These are phyloP conservation scores for Sclerotinia borealis DNA, from an alignment of 2,329 filamentous ascomycete genomes.

Conservation along the genomic window DNA sequence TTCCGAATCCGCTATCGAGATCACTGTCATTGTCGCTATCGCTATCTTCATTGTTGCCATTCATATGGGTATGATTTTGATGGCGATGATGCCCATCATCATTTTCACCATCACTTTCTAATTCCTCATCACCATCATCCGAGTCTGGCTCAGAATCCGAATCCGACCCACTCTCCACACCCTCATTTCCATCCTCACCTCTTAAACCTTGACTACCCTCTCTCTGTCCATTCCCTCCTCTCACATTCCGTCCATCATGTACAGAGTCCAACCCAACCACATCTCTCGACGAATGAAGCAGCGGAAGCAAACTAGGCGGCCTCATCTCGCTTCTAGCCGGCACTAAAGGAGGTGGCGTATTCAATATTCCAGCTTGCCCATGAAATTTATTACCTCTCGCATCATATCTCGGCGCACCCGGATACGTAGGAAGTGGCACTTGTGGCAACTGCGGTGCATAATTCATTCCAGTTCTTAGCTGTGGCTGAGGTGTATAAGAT, in stretches of 20 bases:
- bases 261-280: background rate
- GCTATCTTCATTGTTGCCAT: background rate
- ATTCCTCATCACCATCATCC: background rate
- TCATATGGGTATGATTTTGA: too few relatives aligned
- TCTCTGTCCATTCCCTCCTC: background rate
- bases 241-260: background rate
- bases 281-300: background rate
- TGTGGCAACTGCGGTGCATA: background rate
- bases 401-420: background rate
- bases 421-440: background rate
- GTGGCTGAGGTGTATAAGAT: background rate
- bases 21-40: background rate
- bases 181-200: background rate
- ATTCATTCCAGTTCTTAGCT: background rate
- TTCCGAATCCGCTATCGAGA: constrained; percentile 2
- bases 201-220: background rate
- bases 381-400: background rate
- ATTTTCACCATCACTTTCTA: background rate
- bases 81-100: background rate
- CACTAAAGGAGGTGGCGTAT: background rate
- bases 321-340: background rate
- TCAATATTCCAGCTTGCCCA: background rate
- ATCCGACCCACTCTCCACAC: background rate
- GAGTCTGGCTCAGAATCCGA: background rate
- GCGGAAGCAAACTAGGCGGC: background rate